Evolutionary conservation across 306 rosid species (phyloP).

Genomic region (Trifolium dubium): DNA sequence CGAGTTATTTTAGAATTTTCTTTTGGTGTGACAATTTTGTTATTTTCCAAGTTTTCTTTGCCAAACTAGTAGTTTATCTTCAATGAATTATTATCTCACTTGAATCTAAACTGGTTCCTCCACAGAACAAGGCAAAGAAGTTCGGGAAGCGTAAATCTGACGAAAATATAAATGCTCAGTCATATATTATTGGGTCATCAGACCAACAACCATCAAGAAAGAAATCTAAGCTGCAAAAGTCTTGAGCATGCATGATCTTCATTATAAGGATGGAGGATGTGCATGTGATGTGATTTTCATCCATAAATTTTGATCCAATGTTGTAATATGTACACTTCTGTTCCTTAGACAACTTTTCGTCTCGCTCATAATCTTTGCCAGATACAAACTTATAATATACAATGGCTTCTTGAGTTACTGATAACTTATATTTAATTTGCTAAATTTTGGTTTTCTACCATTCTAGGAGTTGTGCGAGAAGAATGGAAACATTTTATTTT

Average conservation of each 20-base stretch:
- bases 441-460: not conserved
- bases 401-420: not conserved
- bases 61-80: slow-evolving; percentile 8
- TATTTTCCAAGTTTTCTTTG: slow-evolving; percentile 5
- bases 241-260: slow-evolving; percentile 31
- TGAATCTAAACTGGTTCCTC: slow-evolving; percentile 17
- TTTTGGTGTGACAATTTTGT: not conserved
- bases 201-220: slow-evolving; percentile 53
- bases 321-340: slow-evolving; percentile 19
- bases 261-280: slow-evolving; percentile 19
- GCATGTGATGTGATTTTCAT: slow-evolving; percentile 27
- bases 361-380: not conserved
- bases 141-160: slow-evolving; percentile 60
- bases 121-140: slow-evolving; percentile 72
- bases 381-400: not conserved
- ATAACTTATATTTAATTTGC: not conserved
- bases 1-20: not conserved
- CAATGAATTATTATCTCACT: slow-evolving; percentile 23
- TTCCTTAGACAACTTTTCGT: not conserved
- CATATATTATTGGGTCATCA: slow-evolving; percentile 60
- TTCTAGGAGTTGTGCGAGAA: not conserved
- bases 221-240: slow-evolving; percentile 59
- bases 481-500: not conserved
- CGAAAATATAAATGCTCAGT: slow-evolving; percentile 64
- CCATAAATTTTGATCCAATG: slow-evolving; percentile 23